A percentile compares a stretch with the other conserved stretches of the same genome.
These are phyloP conservation scores for Syzygium aqueum DNA, from an alignment of 345 rosid genomes.

Conservation along the genomic window DNA sequence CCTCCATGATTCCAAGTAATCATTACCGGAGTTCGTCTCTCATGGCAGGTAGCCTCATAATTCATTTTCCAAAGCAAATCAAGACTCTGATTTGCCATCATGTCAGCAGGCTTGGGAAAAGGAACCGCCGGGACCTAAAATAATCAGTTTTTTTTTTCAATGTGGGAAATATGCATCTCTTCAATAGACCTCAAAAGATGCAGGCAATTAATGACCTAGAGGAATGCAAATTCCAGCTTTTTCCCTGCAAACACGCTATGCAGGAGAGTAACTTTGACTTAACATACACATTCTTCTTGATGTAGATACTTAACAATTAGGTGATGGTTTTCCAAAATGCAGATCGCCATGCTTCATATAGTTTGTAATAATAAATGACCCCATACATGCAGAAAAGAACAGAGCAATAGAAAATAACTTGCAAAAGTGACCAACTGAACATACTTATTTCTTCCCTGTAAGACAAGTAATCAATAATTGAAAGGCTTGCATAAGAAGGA, in stretches of 20 bases:
- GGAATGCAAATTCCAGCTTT: background rate
- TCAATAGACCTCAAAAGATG: background rate
- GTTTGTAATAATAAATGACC: background rate
- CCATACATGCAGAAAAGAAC: background rate
- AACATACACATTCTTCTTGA: background rate
- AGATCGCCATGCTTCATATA: background rate
- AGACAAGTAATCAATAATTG: background rate
- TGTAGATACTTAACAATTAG: background rate
- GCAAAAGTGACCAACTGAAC: background rate
- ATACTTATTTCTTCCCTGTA: background rate
- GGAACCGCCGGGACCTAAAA: slow-evolving; percentile 19
- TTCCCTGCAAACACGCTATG: background rate
- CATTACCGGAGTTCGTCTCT: slow-evolving; percentile 26
- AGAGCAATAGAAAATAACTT: background rate
- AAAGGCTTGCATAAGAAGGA: background rate
- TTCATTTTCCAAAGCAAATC: slow-evolving; percentile 2
- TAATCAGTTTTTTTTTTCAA: slow-evolving; percentile 1
- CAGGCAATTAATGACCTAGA: background rate
- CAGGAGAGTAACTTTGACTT: background rate
- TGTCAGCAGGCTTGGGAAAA: background rate
- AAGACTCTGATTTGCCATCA: slow-evolving; percentile 7
- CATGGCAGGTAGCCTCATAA: slow-evolving; percentile 5
- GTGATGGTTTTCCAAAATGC: background rate
- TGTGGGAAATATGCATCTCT: background rate
- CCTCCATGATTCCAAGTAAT: slow-evolving; percentile 59